Percentiles rank a stretch among this genome's conserved stretches.
Evolutionary conservation across 768 basidiomycete species (phyloP).

Genomic region (Termitomyces bulborhizus): DNA sequence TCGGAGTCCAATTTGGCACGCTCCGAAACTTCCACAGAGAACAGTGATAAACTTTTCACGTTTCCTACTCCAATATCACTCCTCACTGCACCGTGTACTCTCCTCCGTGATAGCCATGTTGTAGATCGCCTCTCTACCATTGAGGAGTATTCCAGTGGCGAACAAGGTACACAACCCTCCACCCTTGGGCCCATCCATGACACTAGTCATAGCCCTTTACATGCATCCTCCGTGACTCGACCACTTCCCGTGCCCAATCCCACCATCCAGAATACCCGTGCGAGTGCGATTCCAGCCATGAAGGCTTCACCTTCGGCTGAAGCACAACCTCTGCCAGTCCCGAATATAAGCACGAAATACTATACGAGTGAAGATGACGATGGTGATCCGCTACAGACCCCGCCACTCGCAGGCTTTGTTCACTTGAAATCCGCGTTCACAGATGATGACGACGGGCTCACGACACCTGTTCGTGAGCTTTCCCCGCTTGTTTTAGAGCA

Average conservation of each 20-base stretch:
- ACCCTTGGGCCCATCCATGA: not conserved
- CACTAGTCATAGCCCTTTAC: not conserved
- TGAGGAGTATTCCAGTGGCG: constrained; percentile 11
- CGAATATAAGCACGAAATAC: constrained; percentile 16
- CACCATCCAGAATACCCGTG: constrained; percentile 7
- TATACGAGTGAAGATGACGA: constrained; percentile 9
- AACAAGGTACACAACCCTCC: constrained; percentile 5
- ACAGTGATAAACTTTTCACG: constrained; percentile 16
- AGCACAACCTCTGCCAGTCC: constrained; percentile 19
- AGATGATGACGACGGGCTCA: constrained; percentile 17
- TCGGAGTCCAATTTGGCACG: constrained; percentile 25
- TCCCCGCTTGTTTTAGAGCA: constrained; percentile 14
- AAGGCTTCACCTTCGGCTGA: not conserved
- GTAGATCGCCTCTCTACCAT: constrained; percentile 16
- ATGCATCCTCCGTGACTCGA: constrained; percentile 12
- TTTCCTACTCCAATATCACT: constrained; percentile 24
- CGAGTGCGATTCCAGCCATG: not conserved
- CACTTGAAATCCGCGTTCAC: constrained; percentile 9
- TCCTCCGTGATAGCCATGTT: constrained; percentile 16
- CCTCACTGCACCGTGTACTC: constrained; percentile 32
- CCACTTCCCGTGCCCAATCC: constrained; percentile 17
- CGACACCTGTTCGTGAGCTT: constrained; percentile 16
- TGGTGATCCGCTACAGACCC: constrained; percentile 9
- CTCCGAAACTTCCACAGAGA: constrained; percentile 22
- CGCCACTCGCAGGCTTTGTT: constrained; percentile 5